Conservation (phyloP, 768 basidiomycete species). For the Pilatotrama ljubarskyi region DNA sequence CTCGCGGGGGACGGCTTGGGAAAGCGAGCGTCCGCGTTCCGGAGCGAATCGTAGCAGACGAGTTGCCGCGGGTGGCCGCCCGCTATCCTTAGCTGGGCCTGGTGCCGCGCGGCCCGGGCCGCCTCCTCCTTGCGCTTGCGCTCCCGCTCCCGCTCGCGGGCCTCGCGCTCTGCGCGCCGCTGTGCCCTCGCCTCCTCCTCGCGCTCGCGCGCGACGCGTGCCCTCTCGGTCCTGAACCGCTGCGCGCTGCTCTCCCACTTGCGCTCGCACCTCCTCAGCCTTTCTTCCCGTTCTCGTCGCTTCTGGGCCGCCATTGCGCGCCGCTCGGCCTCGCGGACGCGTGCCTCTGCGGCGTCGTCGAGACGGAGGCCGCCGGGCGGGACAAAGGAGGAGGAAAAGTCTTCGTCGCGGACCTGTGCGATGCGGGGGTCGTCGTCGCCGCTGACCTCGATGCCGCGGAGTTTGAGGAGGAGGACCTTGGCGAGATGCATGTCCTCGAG, state of each 20-base stretch:
- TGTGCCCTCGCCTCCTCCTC: constrained; percentile 24
- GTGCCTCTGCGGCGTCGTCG: constrained; percentile 45
- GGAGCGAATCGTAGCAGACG: constrained; percentile 27
- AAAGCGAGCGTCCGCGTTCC: constrained; percentile 19
- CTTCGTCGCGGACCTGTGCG: constrained; percentile 54
- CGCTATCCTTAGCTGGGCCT: constrained; percentile 19
- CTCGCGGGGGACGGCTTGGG: constrained; percentile 16
- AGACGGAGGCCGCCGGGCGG: constrained; percentile 40
- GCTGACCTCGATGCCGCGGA: constrained; percentile 60
- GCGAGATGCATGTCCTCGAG: constrained; percentile 67
- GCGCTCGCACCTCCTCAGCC: constrained; percentile 28
- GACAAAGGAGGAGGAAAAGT: constrained; percentile 41
- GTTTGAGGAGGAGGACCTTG: constrained; percentile 60
- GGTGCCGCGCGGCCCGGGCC: constrained; percentile 20
- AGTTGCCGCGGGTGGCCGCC: constrained; percentile 24
- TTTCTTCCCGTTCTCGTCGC: constrained; percentile 33
- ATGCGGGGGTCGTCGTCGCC: constrained; percentile 64
- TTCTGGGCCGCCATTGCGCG: constrained; percentile 37
- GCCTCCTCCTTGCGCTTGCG: constrained; percentile 25
- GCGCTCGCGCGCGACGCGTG: constrained; percentile 21
- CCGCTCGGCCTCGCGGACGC: constrained; percentile 37
- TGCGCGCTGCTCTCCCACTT: constrained; percentile 30
- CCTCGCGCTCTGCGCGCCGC: constrained; percentile 24
- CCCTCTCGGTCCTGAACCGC: constrained; percentile 27
- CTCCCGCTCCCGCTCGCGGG: constrained; percentile 27